A percentile compares a stretch with the other conserved stretches of the same genome.
These are phyloP conservation scores for Phoenix dactylifera DNA, from an alignment of 176 grass and related monocot species.

Conservation along the genomic window DNA sequence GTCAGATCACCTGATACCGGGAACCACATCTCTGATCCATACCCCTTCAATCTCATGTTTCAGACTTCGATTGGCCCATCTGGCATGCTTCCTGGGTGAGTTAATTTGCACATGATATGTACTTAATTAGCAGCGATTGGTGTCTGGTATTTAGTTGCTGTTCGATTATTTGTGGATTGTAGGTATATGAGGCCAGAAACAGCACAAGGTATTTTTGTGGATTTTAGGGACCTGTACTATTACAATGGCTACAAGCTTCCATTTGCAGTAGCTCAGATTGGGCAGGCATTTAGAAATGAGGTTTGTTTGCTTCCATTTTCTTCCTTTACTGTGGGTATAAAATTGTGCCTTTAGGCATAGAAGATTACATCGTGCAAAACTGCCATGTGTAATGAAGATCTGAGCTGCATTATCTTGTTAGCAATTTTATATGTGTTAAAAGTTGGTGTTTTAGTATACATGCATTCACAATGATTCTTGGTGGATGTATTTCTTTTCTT, in stretches of 20 bases:
- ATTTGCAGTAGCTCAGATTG: conserved; percentile 65
- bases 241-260: conserved; percentile 84
- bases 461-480: no score
- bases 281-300: conserved; percentile 81
- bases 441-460: no score
- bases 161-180: conserved; percentile 12
- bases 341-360: background rate
- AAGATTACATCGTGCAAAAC: no score
- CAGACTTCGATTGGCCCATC: conserved; percentile 81
- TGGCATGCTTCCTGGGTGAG: conserved; percentile 63
- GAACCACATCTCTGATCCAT: conserved; percentile 65
- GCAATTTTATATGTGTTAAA: no score
- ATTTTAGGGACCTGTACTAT: conserved; percentile 81
- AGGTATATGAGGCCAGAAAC: conserved; percentile 91
- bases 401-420: no score
- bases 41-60: conserved; percentile 90
- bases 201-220: conserved; percentile 82
- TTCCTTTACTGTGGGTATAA: background rate
- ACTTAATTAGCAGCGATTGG: no score
- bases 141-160: background rate
- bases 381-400: no score
- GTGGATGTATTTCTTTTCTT: no score
- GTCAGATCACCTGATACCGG: conserved; percentile 66
- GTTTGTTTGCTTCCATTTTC: conserved; percentile 16
- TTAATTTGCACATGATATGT: conserved; percentile 4